Base-by-base conservation (phyloP, 2,329 filamentous ascomycete genomes). In the Fusarium azukiicola region DNA sequence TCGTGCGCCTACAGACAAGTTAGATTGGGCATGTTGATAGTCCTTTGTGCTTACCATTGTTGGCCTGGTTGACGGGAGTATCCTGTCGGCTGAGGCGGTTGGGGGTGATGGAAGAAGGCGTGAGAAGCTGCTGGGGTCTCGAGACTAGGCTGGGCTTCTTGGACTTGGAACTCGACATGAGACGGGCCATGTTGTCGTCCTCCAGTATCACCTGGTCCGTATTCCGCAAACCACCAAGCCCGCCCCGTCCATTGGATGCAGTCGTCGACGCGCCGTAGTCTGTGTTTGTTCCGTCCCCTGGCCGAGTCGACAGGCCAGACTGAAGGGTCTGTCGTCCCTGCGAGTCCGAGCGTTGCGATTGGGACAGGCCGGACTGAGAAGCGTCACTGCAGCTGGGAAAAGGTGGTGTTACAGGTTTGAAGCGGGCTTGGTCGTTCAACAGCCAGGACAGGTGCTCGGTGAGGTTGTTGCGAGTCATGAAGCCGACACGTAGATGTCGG, bases 381-480 rank as follows among this genome's bases (percentile, higher is more conserved):
- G 77, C 73, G 77, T 87, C 84, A 75, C 66, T 80, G 69, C 79
- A 71, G 61, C 81, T 87, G 50, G 89, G 87, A 76, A 85, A 85
- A 72, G 86, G 84, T 78, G 86, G 87, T 75, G 83, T 85, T 73
- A 86, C 87, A 74, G 88, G 88, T 83, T 86, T 87, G 79, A 85
- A 85, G 81, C 86, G 84, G 72, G 86, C 83, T 81, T 87, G 85
- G 84, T 92, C 90, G 81, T 88, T 88, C 81, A 93, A 84, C 82
- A 94, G 88, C 92, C 92, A 94, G 81, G 90, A 87, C 81, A 94
- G 87, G 84, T 94, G 91, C 83, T 92, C 89, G 81, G 86, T 85
- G 75, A 94, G 89, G 83, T 94, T 94, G 87, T 93, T 93, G 84
- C 90, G 91, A 88, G 92, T 94, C 92, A 94, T 94, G 88, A 90